These are phyloP conservation scores for Torulaspora franciscae DNA, from an alignment of 805 yeast genomes.

Conservation along the genomic window DNA sequence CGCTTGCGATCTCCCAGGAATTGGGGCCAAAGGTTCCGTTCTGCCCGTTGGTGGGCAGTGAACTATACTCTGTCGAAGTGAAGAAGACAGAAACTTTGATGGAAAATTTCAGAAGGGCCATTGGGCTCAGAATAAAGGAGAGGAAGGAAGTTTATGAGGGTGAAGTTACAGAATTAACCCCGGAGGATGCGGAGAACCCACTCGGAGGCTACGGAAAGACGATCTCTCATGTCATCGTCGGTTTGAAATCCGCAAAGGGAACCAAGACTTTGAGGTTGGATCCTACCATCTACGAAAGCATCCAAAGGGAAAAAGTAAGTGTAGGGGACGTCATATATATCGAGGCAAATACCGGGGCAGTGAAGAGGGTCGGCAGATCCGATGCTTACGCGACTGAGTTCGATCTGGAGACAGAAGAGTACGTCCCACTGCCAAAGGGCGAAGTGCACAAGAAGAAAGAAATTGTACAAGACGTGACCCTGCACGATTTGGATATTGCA, in stretches of 20 bases:
- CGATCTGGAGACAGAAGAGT: constrained; percentile 97
- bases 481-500: constrained; percentile 94
- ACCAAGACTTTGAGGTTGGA: constrained; percentile 84
- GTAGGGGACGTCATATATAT: constrained; percentile 97
- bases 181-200: constrained; percentile 95
- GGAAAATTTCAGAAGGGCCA: constrained; percentile 95
- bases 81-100: constrained; percentile 93
- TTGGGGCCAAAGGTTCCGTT: constrained; percentile 96
- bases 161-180: constrained; percentile 91
- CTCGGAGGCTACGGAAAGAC: constrained; percentile 98
- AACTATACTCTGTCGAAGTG: constrained; percentile 91
- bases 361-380: constrained; percentile 95
- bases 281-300: constrained; percentile 88
- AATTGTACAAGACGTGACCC: constrained; percentile 93
- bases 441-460: constrained; percentile 98
- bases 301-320: constrained; percentile 89
- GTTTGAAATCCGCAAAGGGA: constrained; percentile 87
- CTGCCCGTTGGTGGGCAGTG: constrained; percentile 94
- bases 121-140: constrained; percentile 92
- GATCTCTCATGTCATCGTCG: constrained; percentile 88
- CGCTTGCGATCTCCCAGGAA: constrained; percentile 92
- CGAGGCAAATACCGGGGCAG: constrained; percentile 96
- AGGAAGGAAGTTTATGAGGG: constrained; percentile 98
- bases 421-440: constrained; percentile 97
- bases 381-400: constrained; percentile 98